These are phyloP conservation scores for Podospora comata DNA, from an alignment of 495 filamentous ascomycete genomes.

Conservation along the genomic window DNA sequence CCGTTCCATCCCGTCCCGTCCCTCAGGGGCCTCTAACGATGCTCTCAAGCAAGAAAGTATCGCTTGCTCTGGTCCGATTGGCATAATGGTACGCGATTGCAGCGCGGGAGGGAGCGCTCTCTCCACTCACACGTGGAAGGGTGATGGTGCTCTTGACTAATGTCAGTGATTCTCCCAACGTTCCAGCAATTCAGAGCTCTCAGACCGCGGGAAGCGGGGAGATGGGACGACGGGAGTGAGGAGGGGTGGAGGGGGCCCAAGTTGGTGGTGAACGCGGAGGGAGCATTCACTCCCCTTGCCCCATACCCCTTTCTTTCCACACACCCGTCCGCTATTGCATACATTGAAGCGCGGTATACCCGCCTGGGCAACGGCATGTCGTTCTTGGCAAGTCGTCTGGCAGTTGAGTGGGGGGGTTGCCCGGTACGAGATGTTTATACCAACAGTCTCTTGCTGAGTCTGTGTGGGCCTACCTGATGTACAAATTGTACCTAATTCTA, in stretches of 20 bases:
- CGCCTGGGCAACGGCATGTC: not conserved
- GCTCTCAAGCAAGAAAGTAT: not conserved
- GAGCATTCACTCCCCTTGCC: not conserved
- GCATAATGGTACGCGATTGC: not conserved
- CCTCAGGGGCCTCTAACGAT: not conserved
- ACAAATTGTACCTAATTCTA: not conserved
- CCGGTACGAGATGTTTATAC: not conserved
- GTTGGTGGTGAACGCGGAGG: no score
- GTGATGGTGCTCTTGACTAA: not conserved
- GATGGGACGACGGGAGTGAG: not conserved
- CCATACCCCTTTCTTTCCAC: not conserved
- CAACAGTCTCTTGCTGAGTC: not conserved
- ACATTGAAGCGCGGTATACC: not conserved
- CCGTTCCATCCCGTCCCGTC: not conserved
- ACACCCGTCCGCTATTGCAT: not conserved
- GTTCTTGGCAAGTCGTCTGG: not conserved
- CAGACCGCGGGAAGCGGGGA: not conserved
- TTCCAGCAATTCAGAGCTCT: no score
- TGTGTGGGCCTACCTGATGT: not conserved
- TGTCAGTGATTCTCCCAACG: no score
- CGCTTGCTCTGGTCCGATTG: not conserved
- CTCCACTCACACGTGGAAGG: not conserved
- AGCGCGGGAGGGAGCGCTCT: not conserved
- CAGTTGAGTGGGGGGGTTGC: not conserved
- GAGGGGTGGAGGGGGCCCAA: not conserved